Conservation (phyloP, 1,284 basidiomycete genomes). For the Malassezia slooffiae region DNA sequence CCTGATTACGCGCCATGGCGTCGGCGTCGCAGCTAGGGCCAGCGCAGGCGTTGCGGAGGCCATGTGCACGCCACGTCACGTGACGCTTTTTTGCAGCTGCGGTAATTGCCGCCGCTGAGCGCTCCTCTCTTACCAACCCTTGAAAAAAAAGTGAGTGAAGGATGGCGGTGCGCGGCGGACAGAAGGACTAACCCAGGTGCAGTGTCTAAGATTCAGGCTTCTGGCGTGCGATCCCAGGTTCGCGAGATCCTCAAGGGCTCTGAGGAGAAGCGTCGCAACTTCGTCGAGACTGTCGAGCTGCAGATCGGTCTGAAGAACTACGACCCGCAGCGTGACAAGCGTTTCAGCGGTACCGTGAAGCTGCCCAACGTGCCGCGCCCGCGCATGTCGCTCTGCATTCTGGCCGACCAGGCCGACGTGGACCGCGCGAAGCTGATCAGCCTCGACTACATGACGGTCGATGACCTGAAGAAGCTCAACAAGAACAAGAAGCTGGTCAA, state of each 20-base stretch:
- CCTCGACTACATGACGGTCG: slow-evolving; percentile 93
- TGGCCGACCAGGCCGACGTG: slow-evolving; percentile 96
- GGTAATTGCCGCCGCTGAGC: not conserved
- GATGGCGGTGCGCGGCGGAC: not conserved
- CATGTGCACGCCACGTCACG: slow-evolving; percentile 5
- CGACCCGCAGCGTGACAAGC: slow-evolving; percentile 47
- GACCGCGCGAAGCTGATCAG: slow-evolving; percentile 96
- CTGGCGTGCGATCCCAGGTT: slow-evolving; percentile 42
- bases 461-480: slow-evolving; percentile 99
- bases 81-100: slow-evolving; percentile 7
- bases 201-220: slow-evolving; percentile 40
- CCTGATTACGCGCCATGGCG: slow-evolving; percentile 43
- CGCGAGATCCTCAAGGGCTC: slow-evolving; percentile 40
- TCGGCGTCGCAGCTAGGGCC: not conserved
- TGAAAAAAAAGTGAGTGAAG: slow-evolving; percentile 2
- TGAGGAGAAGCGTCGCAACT: slow-evolving; percentile 46
- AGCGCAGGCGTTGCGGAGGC: not conserved
- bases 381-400: slow-evolving; percentile 98
- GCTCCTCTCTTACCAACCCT: slow-evolving; percentile 2
- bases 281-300: slow-evolving; percentile 46
- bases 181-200: no score
- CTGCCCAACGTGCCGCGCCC: slow-evolving; percentile 93
- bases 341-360: slow-evolving; percentile 52
- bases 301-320: slow-evolving; percentile 48
- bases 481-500: slow-evolving; percentile 99